phyloP scores from a whole-genome alignment of 2,329 filamentous ascomycete genomes.

The Cladorrhinum sp. region DNA sequence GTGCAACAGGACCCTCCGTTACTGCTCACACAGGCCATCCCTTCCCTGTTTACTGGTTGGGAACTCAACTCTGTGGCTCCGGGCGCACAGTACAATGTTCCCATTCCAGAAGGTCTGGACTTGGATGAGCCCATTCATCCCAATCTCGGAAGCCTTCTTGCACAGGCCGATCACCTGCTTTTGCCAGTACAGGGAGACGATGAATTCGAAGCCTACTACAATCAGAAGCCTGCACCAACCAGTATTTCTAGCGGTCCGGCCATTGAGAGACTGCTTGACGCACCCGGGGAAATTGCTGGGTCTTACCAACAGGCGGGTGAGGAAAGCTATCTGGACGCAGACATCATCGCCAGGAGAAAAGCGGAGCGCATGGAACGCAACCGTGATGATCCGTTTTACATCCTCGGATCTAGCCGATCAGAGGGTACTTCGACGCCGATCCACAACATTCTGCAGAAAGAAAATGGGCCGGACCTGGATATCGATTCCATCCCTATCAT shows the following conservation, averaged over 20 bases:
- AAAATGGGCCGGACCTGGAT: conserved; percentile 76
- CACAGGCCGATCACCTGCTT: conserved; percentile 50
- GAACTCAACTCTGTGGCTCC: conserved; percentile 88
- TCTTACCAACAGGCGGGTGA: conserved; percentile 59
- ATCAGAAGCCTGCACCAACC: conserved; percentile 51
- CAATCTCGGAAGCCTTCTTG: conserved; percentile 66
- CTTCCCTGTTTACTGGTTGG: conserved; percentile 78
- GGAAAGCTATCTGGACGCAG: conserved; percentile 67
- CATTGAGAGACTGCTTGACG: conserved; percentile 49
- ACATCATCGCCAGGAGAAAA: conserved; percentile 70
- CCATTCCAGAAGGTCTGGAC: conserved; percentile 70
- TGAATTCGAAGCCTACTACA: conserved; percentile 66
- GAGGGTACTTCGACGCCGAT: conserved; percentile 68
- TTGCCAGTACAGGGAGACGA: conserved; percentile 55
- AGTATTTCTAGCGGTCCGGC: conserved; percentile 54
- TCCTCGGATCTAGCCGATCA: conserved; percentile 41
- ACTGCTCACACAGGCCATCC: conserved; percentile 85
- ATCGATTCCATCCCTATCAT: conserved; percentile 96
- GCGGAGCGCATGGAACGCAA: conserved; percentile 78
- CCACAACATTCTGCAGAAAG: conserved; percentile 69
- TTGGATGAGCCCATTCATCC: conserved; percentile 79
- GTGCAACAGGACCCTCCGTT: conserved; percentile 68
- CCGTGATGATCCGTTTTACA: conserved; percentile 95
- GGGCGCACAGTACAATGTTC: conserved; percentile 82
- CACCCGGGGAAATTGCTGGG: conserved; percentile 41